phyloP scores from a whole-genome alignment of 768 basidiomycete genomes.

The Suillus bovinus region DNA sequence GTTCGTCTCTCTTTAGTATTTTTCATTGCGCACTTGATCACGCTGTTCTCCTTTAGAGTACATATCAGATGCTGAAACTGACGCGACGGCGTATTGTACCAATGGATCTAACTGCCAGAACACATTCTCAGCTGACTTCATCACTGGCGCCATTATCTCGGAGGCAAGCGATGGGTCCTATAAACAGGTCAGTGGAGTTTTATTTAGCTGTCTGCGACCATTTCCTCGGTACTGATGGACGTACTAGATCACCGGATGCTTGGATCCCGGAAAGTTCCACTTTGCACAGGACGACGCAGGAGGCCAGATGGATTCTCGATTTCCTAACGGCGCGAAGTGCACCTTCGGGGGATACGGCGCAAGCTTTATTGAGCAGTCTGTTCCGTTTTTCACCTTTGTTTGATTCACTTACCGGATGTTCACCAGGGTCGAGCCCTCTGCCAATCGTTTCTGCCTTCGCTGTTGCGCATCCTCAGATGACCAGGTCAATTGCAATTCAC shows the following conservation, averaged over 20 bases:
- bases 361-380: constrained; percentile 53
- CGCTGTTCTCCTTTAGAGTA: constrained; percentile 26
- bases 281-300: constrained; percentile 40
- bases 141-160: constrained; percentile 36
- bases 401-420: background rate
- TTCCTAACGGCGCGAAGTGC: constrained; percentile 55
- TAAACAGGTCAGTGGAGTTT: constrained; percentile 34
- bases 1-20: constrained; percentile 20
- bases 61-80: constrained; percentile 40
- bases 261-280: constrained; percentile 31
- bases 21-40: constrained; percentile 4
- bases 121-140: constrained; percentile 36
- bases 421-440: constrained; percentile 45
- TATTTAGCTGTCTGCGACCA: background rate
- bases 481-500: constrained; percentile 52
- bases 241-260: constrained; percentile 41
- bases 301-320: constrained; percentile 52
- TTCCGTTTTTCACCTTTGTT: background rate
- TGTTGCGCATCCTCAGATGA: constrained; percentile 45
- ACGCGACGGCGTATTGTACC: constrained; percentile 39
- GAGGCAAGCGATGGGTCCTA: constrained; percentile 39
- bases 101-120: constrained; percentile 30
- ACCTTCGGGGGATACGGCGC: constrained; percentile 50
- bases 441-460: constrained; percentile 48
- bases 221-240: background rate